Base-by-base conservation (phyloP, 1,284 basidiomycete species). In the Leccinum pseudoinsigne region DNA sequence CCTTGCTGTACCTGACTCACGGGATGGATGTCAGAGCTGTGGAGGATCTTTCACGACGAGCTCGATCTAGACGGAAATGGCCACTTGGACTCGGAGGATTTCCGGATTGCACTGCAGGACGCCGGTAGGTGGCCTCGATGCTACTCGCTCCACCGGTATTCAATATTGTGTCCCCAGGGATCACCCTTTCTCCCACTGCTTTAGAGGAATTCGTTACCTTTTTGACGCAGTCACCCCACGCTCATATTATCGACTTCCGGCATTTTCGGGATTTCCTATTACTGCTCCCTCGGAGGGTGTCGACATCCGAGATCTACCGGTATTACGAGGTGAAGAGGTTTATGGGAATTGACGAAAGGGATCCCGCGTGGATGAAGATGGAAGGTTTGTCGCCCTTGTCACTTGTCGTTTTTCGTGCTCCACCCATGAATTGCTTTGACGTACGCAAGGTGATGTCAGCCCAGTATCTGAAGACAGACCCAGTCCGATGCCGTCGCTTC, bases 231-330 rank as follows among this genome's bases (percentile, higher is more conserved):
- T 85, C 85, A 53, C 82, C 85, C 11, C 82, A 87, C 69, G 85
- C 88, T 16, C 83, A 84, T 73, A 79, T 84, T n/a, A 85, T 97
- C 73, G 88, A 82, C 64, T 98, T 96, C 77, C 81, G 82, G 62
- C 91, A 97, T 72, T 97, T 97, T 76, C 83, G 95, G 58, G 92
- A 97, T 78, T 96, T 95, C 76, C 82, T 98, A 59, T 82, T 97
- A 59, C 84, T 97, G 59, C 78, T 97, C 62, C 94, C 95, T 51
- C 86, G 93, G 64, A 88, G 85, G 72, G 87, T 85, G 38, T 95
- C 92, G 1, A 82, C 93, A 9, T 82, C 84, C 59, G 95, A 97
- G 78, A 96, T 97, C 50, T 96, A 92, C 78, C 86, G 81, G 66
- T 94, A 87, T 74, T 97, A 94, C 74, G 86, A 94, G 79, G 85